Percentiles rank a stretch among this genome's conserved stretches.
phyloP scores from a whole-genome alignment of 345 rosid species.

The Populus deltoides region DNA sequence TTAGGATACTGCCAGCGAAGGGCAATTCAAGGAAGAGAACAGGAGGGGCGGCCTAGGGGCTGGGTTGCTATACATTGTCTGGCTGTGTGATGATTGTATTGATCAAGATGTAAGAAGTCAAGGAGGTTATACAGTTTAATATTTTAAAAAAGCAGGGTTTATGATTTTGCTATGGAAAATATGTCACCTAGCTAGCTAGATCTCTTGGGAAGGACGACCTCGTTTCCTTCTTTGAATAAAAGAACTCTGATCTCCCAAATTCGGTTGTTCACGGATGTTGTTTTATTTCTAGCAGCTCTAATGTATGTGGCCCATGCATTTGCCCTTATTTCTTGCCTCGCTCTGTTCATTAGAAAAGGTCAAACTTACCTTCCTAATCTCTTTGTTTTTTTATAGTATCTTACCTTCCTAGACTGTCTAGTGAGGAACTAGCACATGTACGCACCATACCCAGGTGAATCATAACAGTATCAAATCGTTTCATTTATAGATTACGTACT shows the following conservation, averaged over 20 bases:
- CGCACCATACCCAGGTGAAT: too few species aligned
- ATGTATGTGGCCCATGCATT: not conserved
- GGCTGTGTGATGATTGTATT: not conserved
- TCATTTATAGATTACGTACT: too few species aligned
- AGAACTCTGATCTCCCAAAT: not conserved
- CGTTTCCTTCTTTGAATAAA: not conserved
- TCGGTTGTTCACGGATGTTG: not conserved
- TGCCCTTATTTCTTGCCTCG: too few species aligned
- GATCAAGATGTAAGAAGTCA: not conserved
- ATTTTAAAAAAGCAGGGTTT: not conserved
- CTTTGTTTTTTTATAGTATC: too few species aligned
- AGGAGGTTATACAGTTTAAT: not conserved
- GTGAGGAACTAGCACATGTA: too few species aligned
- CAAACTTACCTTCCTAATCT: too few species aligned
- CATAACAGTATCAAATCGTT: too few species aligned
- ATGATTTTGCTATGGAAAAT: not conserved
- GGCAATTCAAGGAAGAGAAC: slow-evolving; percentile 46
- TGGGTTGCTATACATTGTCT: not conserved
- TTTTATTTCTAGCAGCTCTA: not conserved
- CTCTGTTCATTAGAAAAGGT: too few species aligned
- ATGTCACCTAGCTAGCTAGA: not conserved
- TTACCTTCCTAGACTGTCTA: too few species aligned
- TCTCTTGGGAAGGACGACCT: not conserved
- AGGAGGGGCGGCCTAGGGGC: slow-evolving; percentile 24
- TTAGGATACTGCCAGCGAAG: slow-evolving; percentile 78